These are phyloP conservation scores for Caloboletus inedulis DNA, from an alignment of 1,284 basidiomycete genomes.

Conservation along the genomic window DNA sequence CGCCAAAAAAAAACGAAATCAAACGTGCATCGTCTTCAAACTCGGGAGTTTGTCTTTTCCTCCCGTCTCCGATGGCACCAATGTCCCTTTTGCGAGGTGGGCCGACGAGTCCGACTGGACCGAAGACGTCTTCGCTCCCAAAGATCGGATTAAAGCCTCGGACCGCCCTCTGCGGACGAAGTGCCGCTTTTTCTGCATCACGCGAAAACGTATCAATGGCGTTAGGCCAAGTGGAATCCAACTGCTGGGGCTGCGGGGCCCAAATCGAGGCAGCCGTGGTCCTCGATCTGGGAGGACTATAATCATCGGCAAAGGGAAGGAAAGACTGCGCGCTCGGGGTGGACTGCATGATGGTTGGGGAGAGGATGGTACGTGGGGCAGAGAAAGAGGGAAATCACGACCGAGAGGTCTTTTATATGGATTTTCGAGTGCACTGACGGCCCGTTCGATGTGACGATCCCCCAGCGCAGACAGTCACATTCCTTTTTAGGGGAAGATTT, in stretches of 20 bases:
- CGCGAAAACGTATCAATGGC: slow-evolving; percentile 58
- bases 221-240: slow-evolving; percentile 61
- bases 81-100: slow-evolving; percentile 46
- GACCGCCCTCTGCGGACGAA: slow-evolving; percentile 23
- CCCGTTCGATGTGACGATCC: slow-evolving; percentile 33
- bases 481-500: slow-evolving; percentile 34
- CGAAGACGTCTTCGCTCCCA: slow-evolving; percentile 61
- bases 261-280: slow-evolving; percentile 59
- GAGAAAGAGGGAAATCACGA: slow-evolving; percentile 29
- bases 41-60: slow-evolving; percentile 57
- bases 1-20: slow-evolving; percentile 16
- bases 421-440: slow-evolving; percentile 26
- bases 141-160: slow-evolving; percentile 25
- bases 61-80: slow-evolving; percentile 73
- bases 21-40: slow-evolving; percentile 52
- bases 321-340: slow-evolving; percentile 27
- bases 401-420: slow-evolving; percentile 31
- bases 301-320: slow-evolving; percentile 27
- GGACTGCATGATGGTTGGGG: slow-evolving; percentile 27
- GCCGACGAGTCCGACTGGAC: slow-evolving; percentile 51
- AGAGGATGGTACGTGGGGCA: slow-evolving; percentile 25
- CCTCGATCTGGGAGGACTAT: slow-evolving; percentile 36
- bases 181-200: slow-evolving; percentile 40
- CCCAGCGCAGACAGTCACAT: slow-evolving; percentile 31
- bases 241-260: slow-evolving; percentile 71